Evolutionary conservation across 495 filamentous ascomycete species (phyloP), one percentile per base, ranked within the genome.

Genomic region (Talaromyces thailandensis): DNA sequence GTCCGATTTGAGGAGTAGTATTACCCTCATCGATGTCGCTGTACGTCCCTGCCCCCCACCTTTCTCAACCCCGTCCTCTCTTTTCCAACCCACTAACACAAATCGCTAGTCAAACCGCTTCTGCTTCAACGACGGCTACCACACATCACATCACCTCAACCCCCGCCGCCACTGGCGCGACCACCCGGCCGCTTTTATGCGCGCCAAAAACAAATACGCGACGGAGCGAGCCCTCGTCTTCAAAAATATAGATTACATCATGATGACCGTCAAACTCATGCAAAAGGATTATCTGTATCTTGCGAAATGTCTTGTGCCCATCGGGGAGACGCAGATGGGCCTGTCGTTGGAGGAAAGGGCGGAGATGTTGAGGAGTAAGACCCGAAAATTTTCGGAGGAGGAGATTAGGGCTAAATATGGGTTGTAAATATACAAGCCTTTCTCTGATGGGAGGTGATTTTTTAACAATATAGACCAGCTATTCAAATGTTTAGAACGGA

Each of bases 101-200:
- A 14, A 12, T 26, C 43, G 45, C 18, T 64, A 86, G 86, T 85
- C 80, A 64, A 91, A 91, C 71, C 82, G 88, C 24, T 85, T 83
- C 74, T 89, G 84, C 66, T 91, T 82, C 77, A 91, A 91, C 68
- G 88, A 90, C 68, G 88, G 88, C 59, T 91, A 89, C 70, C 88
- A 91, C 70, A 89, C 88, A 37, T 88, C 88, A 8, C 88, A 91
- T 69, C 88, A 90, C 68, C 78, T 90, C 9, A 88, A 91, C 70
- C 86, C 88, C 4, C 82, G 77, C 26, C 82, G 87, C 2, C 88
- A 90, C 75, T 91, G 88, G 88, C 80, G 87, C 53, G 86, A 89
- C 48, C 87, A 90, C 67, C 88, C 88, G 3, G 71, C 81, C 29
- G 77, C 85, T 56, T 86, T 91, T 64, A 69, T 90, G n/a, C 76